Conservation (phyloP, 2,329 filamentous ascomycete species). For the Penicillium oxalicum region DNA sequence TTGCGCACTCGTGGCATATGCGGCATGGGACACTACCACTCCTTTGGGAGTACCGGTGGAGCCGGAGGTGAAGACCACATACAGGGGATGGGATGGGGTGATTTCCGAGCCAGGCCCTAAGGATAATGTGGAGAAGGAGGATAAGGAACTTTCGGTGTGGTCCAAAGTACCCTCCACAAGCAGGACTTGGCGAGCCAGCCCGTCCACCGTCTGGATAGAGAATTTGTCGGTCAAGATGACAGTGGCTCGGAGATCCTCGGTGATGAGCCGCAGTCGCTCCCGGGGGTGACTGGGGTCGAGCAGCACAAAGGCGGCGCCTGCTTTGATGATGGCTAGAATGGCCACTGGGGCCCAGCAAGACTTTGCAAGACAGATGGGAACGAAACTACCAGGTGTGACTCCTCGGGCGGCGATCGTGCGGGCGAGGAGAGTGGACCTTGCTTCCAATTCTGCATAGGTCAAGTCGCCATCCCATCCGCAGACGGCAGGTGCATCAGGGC, state of each 20-base stretch:
- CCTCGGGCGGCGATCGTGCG: slow-evolving; percentile 25
- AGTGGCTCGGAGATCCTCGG: background rate
- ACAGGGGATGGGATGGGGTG: background rate
- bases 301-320: slow-evolving; percentile 19
- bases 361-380: slow-evolving; percentile 23
- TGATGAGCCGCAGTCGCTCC: background rate
- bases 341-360: slow-evolving; percentile 21
- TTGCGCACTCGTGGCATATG: background rate
- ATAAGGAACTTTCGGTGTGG: background rate
- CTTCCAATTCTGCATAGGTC: slow-evolving; percentile 21
- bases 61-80: slow-evolving; percentile 10
- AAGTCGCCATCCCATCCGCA: slow-evolving; percentile 23
- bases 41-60: slow-evolving; percentile 10
- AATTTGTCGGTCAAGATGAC: background rate
- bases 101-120: background rate
- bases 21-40: slow-evolving; percentile 4
- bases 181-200: background rate
- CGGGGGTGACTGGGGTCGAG: slow-evolving; percentile 19
- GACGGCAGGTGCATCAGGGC: slow-evolving; percentile 7
- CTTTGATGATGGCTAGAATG: slow-evolving; percentile 19
- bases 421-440: slow-evolving; percentile 26
- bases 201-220: background rate
- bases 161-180: background rate
- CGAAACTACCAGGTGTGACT: slow-evolving; percentile 19
- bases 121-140: background rate